Evolutionary conservation across 495 filamentous ascomycete species (phyloP), one percentile per base, ranked within the genome.

Genomic region (Daldinia grandis): DNA sequence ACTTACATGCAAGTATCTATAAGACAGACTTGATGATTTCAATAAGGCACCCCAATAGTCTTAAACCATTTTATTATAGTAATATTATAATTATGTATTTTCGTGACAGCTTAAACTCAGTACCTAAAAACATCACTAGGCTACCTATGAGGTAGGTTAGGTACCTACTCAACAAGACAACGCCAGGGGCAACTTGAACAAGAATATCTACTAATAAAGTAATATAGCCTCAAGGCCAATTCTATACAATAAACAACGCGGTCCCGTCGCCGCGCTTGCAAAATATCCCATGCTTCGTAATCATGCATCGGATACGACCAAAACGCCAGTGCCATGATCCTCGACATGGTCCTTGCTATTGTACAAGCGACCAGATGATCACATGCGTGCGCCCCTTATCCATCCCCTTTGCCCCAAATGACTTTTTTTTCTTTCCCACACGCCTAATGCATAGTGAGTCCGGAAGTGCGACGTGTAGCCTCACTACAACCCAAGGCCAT

Each of bases 301-400:
- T 68, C 73, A 72, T 76, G 72, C 71, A 65, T 76, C 68, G 67
- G 67, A 74, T 65, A 72, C 68, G 64, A 74, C 65, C 75, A 58
- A 68, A 77, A 77, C 75, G 75, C 75, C 75, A 60, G 69, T 70
- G 75, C 70, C 73, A 68, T 72, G 71, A 72, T 68, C 70, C 73
- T 67, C 64, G 57, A 68, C 72, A 65, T 64, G 64, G 66, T 72
- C 68, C 67, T 71, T 64, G 66, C 19, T 72, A 68, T 72, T 72
- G 62, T 77, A 75, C 68, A 76, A 68, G 69, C 66, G 71, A 68
- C 73, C 73, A 69, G 64, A 68, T 61, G 62, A 72, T 72, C 64
- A 68, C 61, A 58, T 40, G 49, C 53, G 53, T 53, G 50, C 50
- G 30, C 58, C 28, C 62, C 61, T 50, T 50, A 10, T 24, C 58